These are phyloP conservation scores for Tetragonia tetragonoides DNA, from an alignment of 148 eudicot genomes.

Conservation along the genomic window DNA sequence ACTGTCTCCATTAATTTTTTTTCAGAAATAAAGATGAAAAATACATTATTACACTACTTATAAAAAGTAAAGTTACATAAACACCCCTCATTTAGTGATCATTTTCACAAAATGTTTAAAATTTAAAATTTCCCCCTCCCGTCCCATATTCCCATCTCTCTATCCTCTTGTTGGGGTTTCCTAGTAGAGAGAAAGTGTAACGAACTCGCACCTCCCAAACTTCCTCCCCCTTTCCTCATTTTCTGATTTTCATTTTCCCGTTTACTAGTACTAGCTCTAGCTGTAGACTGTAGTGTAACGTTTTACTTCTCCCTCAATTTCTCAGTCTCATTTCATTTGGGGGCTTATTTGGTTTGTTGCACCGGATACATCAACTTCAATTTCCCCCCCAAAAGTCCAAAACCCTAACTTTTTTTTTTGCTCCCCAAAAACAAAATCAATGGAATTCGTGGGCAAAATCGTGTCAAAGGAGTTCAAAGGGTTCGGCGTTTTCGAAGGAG, in stretches of 20 bases:
- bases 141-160: too few species aligned
- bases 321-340: neutral
- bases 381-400: neutral
- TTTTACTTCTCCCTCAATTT: too few species aligned
- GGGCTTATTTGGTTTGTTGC: neutral
- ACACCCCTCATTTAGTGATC: neutral
- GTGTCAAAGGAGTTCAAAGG: constrained; percentile 58
- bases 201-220: constrained; percentile 6
- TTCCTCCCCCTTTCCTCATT: neutral
- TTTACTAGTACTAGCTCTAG: too few species aligned
- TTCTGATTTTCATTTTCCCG: too few species aligned
- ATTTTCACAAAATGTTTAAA: too few species aligned
- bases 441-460: constrained; percentile 70
- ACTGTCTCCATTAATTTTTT: too few species aligned
- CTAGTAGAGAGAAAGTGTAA: neutral
- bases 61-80: too few species aligned
- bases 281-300: too few species aligned
- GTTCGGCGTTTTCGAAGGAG: constrained; percentile 49
- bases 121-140: too few species aligned
- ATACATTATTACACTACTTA: too few species aligned
- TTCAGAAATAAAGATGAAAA: too few species aligned
- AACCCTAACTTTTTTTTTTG: constrained; percentile 16
- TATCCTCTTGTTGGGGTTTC: too few species aligned
- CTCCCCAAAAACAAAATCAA: constrained; percentile 21
- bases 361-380: neutral